Conservation (phyloP, 2,329 filamentous ascomycete genomes). For the Fusarium anthophilum region DNA sequence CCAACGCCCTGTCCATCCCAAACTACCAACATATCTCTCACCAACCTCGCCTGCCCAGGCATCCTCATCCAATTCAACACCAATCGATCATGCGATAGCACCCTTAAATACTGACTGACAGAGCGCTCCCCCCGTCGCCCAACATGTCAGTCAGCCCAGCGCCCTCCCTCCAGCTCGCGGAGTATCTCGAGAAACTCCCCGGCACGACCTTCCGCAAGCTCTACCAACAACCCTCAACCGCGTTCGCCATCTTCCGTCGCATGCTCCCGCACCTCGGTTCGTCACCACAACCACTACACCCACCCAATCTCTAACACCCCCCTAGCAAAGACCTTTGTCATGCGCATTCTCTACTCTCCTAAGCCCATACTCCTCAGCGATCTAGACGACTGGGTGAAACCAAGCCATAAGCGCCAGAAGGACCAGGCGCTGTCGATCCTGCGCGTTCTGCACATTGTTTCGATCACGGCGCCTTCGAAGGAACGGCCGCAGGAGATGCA, state of each 20-base stretch:
- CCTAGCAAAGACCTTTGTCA: constrained; percentile 91
- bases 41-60: neutral
- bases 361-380: constrained; percentile 80
- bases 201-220: constrained; percentile 90
- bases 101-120: constrained; percentile 40
- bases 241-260: constrained; percentile 93
- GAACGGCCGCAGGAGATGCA: constrained; percentile 76
- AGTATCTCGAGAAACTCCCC: constrained; percentile 92
- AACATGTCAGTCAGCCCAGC: constrained; percentile 58
- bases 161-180: constrained; percentile 72
- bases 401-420: constrained; percentile 70
- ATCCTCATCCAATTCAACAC: neutral
- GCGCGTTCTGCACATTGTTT: constrained; percentile 85
- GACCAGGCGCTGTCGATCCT: constrained; percentile 86
- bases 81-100: constrained; percentile 40
- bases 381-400: constrained; percentile 86
- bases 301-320: constrained; percentile 2
- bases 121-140: constrained; percentile 41
- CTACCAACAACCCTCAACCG: constrained; percentile 95
- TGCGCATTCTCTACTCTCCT: constrained; percentile 93
- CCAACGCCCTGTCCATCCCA: too few species aligned
- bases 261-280: constrained; percentile 93
- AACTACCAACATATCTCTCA: too few species aligned
- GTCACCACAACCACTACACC: constrained; percentile 23
- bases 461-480: constrained; percentile 68